Conservation (phyloP, 768 basidiomycete genomes). For the Suillus spraguei region DNA sequence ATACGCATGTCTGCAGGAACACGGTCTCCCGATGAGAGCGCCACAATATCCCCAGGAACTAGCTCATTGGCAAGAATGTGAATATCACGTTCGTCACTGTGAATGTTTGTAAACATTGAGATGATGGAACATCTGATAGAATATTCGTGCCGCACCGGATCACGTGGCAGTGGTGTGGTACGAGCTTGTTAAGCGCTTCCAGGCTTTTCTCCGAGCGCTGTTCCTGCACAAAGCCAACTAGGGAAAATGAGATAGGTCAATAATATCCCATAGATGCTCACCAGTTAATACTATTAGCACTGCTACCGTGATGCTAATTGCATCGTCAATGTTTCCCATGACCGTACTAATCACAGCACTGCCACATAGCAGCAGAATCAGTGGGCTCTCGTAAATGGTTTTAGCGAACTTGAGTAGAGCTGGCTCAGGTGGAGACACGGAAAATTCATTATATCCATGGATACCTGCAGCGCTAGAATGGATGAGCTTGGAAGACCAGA, state of each 20-base stretch:
- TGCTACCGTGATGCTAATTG: slow-evolving; percentile 89
- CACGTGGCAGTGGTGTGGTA: slow-evolving; percentile 95
- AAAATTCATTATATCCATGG: slow-evolving; percentile 94
- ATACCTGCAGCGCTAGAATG: slow-evolving; percentile 61
- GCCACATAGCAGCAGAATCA: slow-evolving; percentile 88
- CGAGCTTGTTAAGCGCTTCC: slow-evolving; percentile 94
- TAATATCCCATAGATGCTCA: slow-evolving; percentile 36
- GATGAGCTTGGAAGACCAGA: slow-evolving; percentile 65
- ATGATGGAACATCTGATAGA: neutral
- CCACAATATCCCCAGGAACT: slow-evolving; percentile 93
- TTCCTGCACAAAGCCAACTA: slow-evolving; percentile 95
- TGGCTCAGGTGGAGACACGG: slow-evolving; percentile 81
- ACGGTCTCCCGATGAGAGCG: slow-evolving; percentile 89
- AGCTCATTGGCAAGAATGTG: slow-evolving; percentile 95
- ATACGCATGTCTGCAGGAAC: slow-evolving; percentile 93
- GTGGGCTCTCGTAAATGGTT: slow-evolving; percentile 93
- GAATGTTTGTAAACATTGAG: slow-evolving; percentile 1
- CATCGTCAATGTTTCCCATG: slow-evolving; percentile 97
- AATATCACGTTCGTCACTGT: slow-evolving; percentile 54
- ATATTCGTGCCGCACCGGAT: slow-evolving; percentile 48
- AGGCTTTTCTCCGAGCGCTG: slow-evolving; percentile 92
- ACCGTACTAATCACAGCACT: slow-evolving; percentile 88
- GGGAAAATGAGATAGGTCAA: slow-evolving; percentile 7
- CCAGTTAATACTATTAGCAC: slow-evolving; percentile 93
- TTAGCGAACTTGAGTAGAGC: slow-evolving; percentile 87